phyloP scores from a whole-genome alignment of 495 filamentous ascomycete genomes.

The Hypoxylon crocopeplum region DNA sequence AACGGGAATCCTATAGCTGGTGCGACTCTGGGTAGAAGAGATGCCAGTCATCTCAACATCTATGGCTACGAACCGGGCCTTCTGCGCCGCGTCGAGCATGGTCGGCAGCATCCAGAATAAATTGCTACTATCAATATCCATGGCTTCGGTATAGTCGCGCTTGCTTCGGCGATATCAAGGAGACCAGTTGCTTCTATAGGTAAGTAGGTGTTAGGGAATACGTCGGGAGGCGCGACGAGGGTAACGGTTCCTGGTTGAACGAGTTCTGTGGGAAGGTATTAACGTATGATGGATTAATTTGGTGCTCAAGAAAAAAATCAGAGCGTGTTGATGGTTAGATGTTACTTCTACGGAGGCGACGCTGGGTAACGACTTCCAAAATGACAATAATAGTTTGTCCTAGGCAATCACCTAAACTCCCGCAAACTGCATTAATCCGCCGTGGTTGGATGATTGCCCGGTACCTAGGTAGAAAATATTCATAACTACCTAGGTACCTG shows the following conservation, averaged over 20 bases:
- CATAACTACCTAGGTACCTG: no score
- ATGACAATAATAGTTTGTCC: neutral
- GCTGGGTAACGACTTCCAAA: neutral
- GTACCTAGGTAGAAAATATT: no score
- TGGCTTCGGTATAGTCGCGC: conserved; percentile 37
- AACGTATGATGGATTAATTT: no score
- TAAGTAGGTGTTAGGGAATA: neutral
- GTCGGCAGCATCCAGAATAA: conserved; percentile 64
- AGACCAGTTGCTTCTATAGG: neutral
- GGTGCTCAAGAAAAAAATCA: no score
- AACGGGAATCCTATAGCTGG: conserved; percentile 46
- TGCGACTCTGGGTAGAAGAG: conserved; percentile 19
- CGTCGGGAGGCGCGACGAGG: no score
- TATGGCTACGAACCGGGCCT: conserved; percentile 70
- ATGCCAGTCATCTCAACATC: conserved; percentile 85
- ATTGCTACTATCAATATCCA: conserved; percentile 67
- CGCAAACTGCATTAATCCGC: neutral
- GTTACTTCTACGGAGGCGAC: neutral
- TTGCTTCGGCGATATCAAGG: neutral
- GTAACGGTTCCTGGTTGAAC: no score
- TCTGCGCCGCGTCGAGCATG: conserved; percentile 65
- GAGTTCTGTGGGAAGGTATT: no score
- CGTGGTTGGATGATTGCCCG: no score
- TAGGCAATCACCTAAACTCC: neutral
- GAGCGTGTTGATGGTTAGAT: neutral